These are phyloP conservation scores for Teratosphaeria nubilosa DNA, from an alignment of 2,329 filamentous ascomycete genomes.

Conservation along the genomic window DNA sequence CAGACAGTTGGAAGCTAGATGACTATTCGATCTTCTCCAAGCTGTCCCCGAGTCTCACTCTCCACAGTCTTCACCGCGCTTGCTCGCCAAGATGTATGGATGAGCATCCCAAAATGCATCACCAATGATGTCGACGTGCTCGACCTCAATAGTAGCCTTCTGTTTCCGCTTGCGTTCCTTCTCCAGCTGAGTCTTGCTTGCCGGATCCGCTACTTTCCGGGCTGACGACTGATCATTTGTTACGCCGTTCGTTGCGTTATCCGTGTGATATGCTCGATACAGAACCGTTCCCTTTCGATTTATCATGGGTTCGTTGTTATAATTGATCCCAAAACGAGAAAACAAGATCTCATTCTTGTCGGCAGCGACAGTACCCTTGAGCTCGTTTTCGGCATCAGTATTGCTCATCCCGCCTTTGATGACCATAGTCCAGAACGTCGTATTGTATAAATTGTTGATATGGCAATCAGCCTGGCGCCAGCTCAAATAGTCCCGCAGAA, in stretches of 20 bases:
- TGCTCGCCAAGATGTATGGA: slow-evolving; percentile 55
- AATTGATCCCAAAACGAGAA: slow-evolving; percentile 81
- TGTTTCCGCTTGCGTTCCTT: slow-evolving; percentile 70
- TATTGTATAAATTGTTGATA: slow-evolving; percentile 98
- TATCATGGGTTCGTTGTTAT: slow-evolving; percentile 90
- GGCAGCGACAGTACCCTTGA: slow-evolving; percentile 70
- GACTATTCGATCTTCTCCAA: too few relatives aligned
- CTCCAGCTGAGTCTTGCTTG: slow-evolving; percentile 62
- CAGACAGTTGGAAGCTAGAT: too few relatives aligned
- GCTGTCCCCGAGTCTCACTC: slow-evolving; percentile 1
- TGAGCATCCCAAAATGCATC: slow-evolving; percentile 86
- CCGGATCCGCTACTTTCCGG: slow-evolving; percentile 4
- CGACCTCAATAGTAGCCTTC: slow-evolving; percentile 71
- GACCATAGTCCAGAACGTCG: slow-evolving; percentile 86
- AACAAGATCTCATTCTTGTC: slow-evolving; percentile 98
- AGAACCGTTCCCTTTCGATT: slow-evolving; percentile 89
- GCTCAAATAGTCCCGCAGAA: slow-evolving; percentile 87
- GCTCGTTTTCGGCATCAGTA: slow-evolving; percentile 67
- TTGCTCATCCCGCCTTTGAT: slow-evolving; percentile 64
- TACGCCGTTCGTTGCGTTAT: slow-evolving; percentile 21
- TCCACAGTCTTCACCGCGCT: slow-evolving; percentile 5
- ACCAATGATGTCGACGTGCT: slow-evolving; percentile 89
- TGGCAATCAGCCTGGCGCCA: slow-evolving; percentile 98
- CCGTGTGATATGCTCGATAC: slow-evolving; percentile 44
- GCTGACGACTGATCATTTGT: neutral